phyloP scores from a whole-genome alignment of 2,329 filamentous ascomycete species.

The Hawksworthiomyces lignivorus region DNA sequence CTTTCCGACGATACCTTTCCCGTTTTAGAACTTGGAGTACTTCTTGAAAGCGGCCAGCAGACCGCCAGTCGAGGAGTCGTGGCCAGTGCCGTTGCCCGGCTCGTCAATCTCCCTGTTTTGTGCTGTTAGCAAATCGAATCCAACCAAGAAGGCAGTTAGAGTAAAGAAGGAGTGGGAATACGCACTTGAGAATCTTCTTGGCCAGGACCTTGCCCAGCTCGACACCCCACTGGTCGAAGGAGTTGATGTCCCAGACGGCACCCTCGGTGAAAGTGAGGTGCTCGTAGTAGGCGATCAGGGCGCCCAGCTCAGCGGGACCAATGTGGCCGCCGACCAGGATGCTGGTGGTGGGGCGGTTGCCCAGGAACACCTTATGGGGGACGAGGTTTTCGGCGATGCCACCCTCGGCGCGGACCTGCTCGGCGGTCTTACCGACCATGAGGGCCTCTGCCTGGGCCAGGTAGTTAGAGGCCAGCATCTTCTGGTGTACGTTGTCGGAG shows the following conservation, averaged over 20 bases:
- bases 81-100: constrained; percentile 59
- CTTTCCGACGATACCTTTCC: too few species aligned
- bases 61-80: constrained; percentile 83
- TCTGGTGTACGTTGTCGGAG: constrained; percentile 87
- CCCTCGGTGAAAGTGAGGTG: constrained; percentile 97
- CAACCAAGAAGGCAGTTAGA: constrained; percentile 10
- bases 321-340: constrained; percentile 87
- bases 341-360: constrained; percentile 92
- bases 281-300: constrained; percentile 97
- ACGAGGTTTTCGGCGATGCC: constrained; percentile 63
- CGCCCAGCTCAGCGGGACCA: constrained; percentile 86
- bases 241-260: constrained; percentile 99
- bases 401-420: constrained; percentile 70
- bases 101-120: constrained; percentile 71
- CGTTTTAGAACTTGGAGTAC: constrained; percentile 47
- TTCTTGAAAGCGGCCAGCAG: constrained; percentile 91
- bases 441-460: constrained; percentile 82
- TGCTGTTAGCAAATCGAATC: constrained; percentile 1
- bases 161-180: constrained; percentile 16
- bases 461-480: constrained; percentile 90
- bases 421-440: constrained; percentile 83
- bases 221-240: constrained; percentile 99
- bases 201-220: constrained; percentile 95
- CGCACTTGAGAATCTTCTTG: constrained; percentile 67
- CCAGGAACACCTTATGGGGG: constrained; percentile 98